Evolutionary conservation across 1,284 basidiomycete genomes (phyloP).

Genomic region (Fistulinella cinereoalba): DNA sequence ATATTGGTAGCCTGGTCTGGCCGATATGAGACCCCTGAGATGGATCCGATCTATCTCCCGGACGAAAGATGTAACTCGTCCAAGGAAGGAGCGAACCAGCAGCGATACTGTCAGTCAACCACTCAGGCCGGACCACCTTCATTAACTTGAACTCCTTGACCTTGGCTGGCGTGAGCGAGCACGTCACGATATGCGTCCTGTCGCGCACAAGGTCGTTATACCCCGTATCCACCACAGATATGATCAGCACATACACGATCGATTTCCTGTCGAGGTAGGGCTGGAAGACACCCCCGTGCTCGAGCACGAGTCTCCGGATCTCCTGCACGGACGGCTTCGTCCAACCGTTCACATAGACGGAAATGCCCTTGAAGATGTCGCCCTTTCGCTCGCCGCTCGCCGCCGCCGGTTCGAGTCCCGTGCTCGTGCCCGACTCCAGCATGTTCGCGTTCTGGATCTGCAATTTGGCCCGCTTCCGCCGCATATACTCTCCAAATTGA

Average conservation of each 20-base stretch:
- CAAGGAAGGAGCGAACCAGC: conserved; percentile 73
- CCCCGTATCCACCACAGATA: too few species aligned
- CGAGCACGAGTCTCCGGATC: conserved; percentile 74
- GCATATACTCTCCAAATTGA: conserved; percentile 84
- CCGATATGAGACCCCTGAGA: conserved; percentile 46
- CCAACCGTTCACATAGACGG: conserved; percentile 90
- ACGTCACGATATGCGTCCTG: conserved; percentile 89
- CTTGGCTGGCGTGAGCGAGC: conserved; percentile 86
- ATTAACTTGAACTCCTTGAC: conserved; percentile 83
- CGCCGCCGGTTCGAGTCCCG: too few species aligned
- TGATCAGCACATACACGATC: conserved; percentile 53
- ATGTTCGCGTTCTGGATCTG: conserved; percentile 80
- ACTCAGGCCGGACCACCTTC: conserved; percentile 86
- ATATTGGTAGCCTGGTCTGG: conserved; percentile 18
- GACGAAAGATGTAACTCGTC: conserved; percentile 61
- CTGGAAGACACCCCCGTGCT: conserved; percentile 82
- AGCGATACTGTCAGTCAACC: conserved; percentile 78
- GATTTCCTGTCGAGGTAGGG: conserved; percentile 82
- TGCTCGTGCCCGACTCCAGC: conserved; percentile 26
- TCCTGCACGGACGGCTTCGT: conserved; percentile 88
- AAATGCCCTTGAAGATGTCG: conserved; percentile 68
- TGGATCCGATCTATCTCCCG: conserved; percentile 44
- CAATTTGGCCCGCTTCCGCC: conserved; percentile 85
- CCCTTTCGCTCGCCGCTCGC: too few species aligned
- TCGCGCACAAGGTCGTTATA: conserved; percentile 1